Evolutionary conservation across 1,284 basidiomycete genomes (phyloP), one percentile per base, ranked within the genome.

Genomic region (Trametes pubescens): DNA sequence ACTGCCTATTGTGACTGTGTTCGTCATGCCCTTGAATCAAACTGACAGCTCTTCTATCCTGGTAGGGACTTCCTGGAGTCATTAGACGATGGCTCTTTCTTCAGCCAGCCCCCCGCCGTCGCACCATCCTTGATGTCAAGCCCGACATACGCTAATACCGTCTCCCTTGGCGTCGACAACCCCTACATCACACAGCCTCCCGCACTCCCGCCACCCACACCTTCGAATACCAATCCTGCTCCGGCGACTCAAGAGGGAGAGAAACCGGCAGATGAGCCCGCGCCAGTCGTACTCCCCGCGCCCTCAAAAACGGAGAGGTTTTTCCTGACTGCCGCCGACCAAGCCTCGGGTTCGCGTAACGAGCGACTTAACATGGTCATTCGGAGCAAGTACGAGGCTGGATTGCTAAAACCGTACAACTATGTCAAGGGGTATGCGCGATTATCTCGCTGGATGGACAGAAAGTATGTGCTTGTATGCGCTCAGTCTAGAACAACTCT

Each of bases 341-440:
- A 98, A 74, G 94, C 94, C 51, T 87, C 92, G 13, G 96, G 96
- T 0, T 92, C 95, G 14, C 84, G 96, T 40, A 94, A 97, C 67
- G 94, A 98, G 70, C 89, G 96, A 0, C 80, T 99, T 44, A 93
- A 92, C 64, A 86, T 93, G 65, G 97, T 99, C 67, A 99, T 99
- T 71, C 89, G 93, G 69, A 96, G 94, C 72, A 99, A 99, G 78
- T 98, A 98, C 78, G 96, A 99, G 75, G 97, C 96, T 1, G 97
- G 96, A 0, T 77, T 99, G 47, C 79, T 99, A 65, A 95, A 95
- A 73, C 97, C 97, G 0, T 98, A 98, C 74, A 97, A 99, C 78
- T 98, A 98, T 75, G 95, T 97, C 64, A 95, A 95, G 74, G 95
- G 95, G 0, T 97, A 97, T 74, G 92, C 94, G 22, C 82, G 95